Evolutionary conservation across 495 filamentous ascomycete species (phyloP), one percentile per base, ranked within the genome.

Genomic region (Tuber umbilicatum): DNA sequence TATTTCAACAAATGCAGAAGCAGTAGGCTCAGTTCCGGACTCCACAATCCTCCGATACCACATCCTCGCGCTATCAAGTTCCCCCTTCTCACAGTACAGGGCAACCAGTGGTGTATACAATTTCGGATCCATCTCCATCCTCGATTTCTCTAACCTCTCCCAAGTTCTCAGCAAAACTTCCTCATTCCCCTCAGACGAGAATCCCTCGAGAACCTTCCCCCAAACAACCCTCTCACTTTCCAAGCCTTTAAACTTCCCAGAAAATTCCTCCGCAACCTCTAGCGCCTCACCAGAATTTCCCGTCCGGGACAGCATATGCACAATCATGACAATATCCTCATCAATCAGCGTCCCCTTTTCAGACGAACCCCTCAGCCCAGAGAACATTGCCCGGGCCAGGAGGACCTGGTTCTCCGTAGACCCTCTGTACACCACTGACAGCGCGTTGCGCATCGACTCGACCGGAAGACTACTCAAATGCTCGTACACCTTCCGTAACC

Each of bases 21-120:
- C 43, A 69, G 84, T 85, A 3, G 88, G 88, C 55, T 82, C 78
- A 47, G 78, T 70, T 2, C 80, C 78, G 27, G 77, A 82, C 5
- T 83, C 81, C 23, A 91, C 81, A 1, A 89, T 88, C 75, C 87
- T 89, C 41, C 87, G 83, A 81, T 90, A 94, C 91, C 91, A 93
- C 27, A 79, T 71, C 79, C 88, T 89, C 5, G 89, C 88, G 68
- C 85, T 85, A 19, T 84, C 82, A 21, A 91, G 73, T 70, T 89
- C 84, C 45, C 88, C 83, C 55, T 82, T 82, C 3, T 78, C 47
- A 12, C 87, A 86, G 80, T 85, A 91, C 76, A 87, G 90, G 0
- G 69, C 79, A 1, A 86, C 85, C 77, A 92, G 85, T 39, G 85
- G 79, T 42, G 85, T 74, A 67, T 90, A 89, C 41, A 85, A 45